phyloP scores from a whole-genome alignment of 805 yeast genomes.

The Wickerhamomyces tratensis region DNA sequence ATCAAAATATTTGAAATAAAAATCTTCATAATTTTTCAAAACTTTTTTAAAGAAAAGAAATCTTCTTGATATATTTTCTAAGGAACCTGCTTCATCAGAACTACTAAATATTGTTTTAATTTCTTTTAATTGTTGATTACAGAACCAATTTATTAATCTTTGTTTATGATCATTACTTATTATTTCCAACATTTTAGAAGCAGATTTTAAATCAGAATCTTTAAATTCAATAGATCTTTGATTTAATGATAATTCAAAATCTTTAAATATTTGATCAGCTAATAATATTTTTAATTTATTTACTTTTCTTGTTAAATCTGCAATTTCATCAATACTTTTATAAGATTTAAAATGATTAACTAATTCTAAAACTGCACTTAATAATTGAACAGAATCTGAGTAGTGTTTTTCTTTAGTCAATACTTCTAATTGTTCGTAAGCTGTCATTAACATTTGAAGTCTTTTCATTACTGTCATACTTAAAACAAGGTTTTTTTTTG shows the following conservation, averaged over 20 bases:
- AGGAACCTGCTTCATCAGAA: conserved; percentile 87
- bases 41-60: conserved; percentile 74
- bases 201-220: conserved; percentile 35
- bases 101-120: conserved; percentile 65
- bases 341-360: conserved; percentile 68
- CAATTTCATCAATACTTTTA: conserved; percentile 75
- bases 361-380: conserved; percentile 67
- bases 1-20: conserved; percentile 51
- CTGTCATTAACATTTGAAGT: conserved; percentile 75
- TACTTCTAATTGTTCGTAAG: conserved; percentile 50
- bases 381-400: conserved; percentile 44
- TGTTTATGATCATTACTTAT: conserved; percentile 48
- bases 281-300: conserved; percentile 49
- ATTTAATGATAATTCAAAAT: conserved; percentile 47
- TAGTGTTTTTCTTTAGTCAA: conserved; percentile 36
- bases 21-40: conserved; percentile 45
- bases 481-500: conserved; percentile 74
- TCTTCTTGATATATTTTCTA: conserved; percentile 78
- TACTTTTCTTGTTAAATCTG: conserved; percentile 50
- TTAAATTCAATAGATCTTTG: conserved; percentile 12
- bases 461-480: conserved; percentile 84
- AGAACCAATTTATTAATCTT: conserved; percentile 64
- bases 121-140: conserved; percentile 60
- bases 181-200: conserved; percentile 63
- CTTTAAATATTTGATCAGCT: conserved; percentile 61